Percentiles rank a stretch among this genome's conserved stretches.
Conservation (phyloP, 1,284 basidiomycete genomes). For the Uromyces viciae-fabae region DNA sequence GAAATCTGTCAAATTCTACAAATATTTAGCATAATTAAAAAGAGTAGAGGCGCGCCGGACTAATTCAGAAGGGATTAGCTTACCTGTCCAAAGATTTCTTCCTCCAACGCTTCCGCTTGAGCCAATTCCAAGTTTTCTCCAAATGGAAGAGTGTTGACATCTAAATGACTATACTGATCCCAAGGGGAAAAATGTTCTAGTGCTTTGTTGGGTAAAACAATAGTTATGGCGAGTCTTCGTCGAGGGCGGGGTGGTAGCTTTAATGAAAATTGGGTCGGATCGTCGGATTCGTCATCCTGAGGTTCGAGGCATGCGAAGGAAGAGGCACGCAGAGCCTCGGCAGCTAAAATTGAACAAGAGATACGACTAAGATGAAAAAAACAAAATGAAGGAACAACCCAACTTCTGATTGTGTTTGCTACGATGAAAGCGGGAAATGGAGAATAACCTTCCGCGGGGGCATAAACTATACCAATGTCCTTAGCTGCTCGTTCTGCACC, state of each 20-base stretch:
- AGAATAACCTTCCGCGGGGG: constrained; percentile 31
- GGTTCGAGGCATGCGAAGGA: constrained; percentile 39
- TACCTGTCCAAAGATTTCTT: constrained; percentile 44
- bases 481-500: constrained; percentile 38
- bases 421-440: background rate
- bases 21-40: constrained; percentile 12
- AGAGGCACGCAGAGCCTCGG: constrained; percentile 36
- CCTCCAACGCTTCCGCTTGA: constrained; percentile 35
- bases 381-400: background rate
- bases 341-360: constrained; percentile 11
- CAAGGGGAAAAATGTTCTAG: constrained; percentile 36
- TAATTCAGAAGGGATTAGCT: background rate
- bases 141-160: background rate
- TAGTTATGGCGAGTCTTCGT: constrained; percentile 25
- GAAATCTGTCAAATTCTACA: constrained; percentile 24
- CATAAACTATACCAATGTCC: constrained; percentile 40
- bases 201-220: background rate
- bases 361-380: background rate
- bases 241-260: constrained; percentile 37
- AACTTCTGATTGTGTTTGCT: background rate
- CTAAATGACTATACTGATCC: background rate
- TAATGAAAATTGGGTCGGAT: background rate
- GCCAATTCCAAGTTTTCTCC: constrained; percentile 27
- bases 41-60: background rate
- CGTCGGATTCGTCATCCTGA: background rate